Evolutionary conservation across 306 rosid species (phyloP), one percentile per base, ranked within the genome.

Genomic region (Potentilla sterilis): DNA sequence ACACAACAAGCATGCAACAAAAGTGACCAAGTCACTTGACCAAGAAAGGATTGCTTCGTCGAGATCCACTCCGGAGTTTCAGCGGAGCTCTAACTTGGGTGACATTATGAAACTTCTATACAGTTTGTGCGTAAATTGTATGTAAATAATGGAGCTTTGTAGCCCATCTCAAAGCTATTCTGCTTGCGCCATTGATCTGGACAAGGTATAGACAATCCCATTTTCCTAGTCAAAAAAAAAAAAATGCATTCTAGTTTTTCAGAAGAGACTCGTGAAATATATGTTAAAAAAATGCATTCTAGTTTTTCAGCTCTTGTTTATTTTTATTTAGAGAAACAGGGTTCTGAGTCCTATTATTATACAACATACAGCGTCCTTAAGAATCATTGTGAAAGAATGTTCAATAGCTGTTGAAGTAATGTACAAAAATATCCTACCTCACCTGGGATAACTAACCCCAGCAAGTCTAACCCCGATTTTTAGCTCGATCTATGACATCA

Each of bases 381-480:
- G 65, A 52, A 72, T 38, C 37, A 72, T 4, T n/a, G 65, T 35
- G 7, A 52, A 52, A 72, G 65, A 72, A 72, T 72, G 65, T 51
- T 35, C 75, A 37, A 72, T 38, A 7, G 46, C 41, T 61, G 38
- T 38, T 15, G 65, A 44, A 16, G 34, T 6, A 14, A 57, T 43
- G 14, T 73, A 58, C 69, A 73, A 58, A 58, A 19, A 24, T 5
- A 58, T 57, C 21, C 43, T 42, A 24, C 1, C 68, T 57, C 42
- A 42, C 67, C 16, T 13, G 57, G 43, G 69, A 2, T 57, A 73
- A 41, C 46, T 35, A 19, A 4, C 1, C 37, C 24, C 42, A 1
- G 51, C n/a, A n/a, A 18, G 61, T 40, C 55, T 4, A 73, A 6
- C 67, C 9, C 24, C 16, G 43, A 41, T 19, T 13, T 55, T 73